Base-by-base conservation (phyloP, 768 basidiomycete genomes). In the Rickenella mellea region DNA sequence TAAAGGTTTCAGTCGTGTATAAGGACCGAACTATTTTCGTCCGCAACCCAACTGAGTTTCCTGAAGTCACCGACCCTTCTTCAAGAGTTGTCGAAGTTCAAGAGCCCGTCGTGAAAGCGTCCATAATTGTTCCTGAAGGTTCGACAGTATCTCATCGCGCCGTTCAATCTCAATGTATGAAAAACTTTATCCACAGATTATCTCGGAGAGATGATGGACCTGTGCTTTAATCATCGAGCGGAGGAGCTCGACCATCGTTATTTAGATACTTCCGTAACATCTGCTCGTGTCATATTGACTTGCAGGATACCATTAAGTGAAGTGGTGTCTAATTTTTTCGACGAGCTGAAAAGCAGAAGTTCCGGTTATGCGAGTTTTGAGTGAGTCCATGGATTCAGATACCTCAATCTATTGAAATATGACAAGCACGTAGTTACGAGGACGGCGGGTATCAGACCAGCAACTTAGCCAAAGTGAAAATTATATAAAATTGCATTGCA, bases 41-140 rank as follows among this genome's bases (percentile, higher is more conserved):
- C 55, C 91, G 91, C 60, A 97, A 96, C 59, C 94, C 96, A 14
- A 88, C 86, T 1, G 87, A 96, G 49, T 99, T 99, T 56, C 96
- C 96, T 1, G 93, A 98, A 41, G 69, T 74, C 12, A 63, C 70
- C 14, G 85, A 93, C 46, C 61, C 67, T 21, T 59, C 71, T 15
- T 57, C 67, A 26, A 75, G 72, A 45, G 78, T 93, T 17, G 73
- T 70, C 49, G 78, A 83, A 50, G 71, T 98, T 11, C 85, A 89
- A 52, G 96, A 98, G 59, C 96, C 96, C 0, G 74, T 92, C 41
- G 91, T 98, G 31, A 85, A 83, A 48, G 91, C 93, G 8, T 85
- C 85, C 1, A 93, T 99, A 54, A 88, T 98, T 48, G 83, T 91
- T 17, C 96, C 96, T 3, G 83, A 94, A 71, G 86, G 88, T 89